A percentile compares a stretch with the other conserved stretches of the same genome.
Evolutionary conservation across 768 basidiomycete species (phyloP).

Genomic region (Russula sp.): DNA sequence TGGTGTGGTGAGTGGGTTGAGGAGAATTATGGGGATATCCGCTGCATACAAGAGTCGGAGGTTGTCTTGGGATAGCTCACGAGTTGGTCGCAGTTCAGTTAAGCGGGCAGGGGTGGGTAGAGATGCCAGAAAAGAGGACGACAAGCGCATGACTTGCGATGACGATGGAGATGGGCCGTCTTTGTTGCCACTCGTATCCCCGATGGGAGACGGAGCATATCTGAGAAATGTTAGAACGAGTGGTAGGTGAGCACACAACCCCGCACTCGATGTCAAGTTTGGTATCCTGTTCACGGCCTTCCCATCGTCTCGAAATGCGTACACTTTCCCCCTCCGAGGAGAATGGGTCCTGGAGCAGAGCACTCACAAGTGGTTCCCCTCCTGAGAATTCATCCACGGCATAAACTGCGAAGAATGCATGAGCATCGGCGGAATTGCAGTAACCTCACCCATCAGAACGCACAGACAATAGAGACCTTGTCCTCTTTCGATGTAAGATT

Average conservation of each 20-base stretch:
- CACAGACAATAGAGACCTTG: constrained; percentile 12
- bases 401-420: constrained; percentile 38
- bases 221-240: neutral
- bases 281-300: constrained; percentile 7
- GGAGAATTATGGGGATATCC: constrained; percentile 58
- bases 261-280: constrained; percentile 20
- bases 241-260: neutral
- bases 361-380: constrained; percentile 54
- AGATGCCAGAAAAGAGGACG: constrained; percentile 17
- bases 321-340: constrained; percentile 42
- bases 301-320: constrained; percentile 46
- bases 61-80: constrained; percentile 4
- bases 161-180: neutral
- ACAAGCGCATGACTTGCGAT: neutral
- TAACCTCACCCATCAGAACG: neutral
- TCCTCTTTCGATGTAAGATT: neutral
- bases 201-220: neutral
- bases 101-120: constrained; percentile 22
- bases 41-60: constrained; percentile 31
- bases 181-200: neutral
- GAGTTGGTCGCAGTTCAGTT: constrained; percentile 22
- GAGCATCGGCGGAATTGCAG: neutral
- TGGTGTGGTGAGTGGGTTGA: constrained; percentile 50
- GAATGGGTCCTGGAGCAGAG: constrained; percentile 66
- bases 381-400: constrained; percentile 48